These are phyloP conservation scores for Acmispon strigosus DNA, from an alignment of 306 rosid species.

Conservation along the genomic window DNA sequence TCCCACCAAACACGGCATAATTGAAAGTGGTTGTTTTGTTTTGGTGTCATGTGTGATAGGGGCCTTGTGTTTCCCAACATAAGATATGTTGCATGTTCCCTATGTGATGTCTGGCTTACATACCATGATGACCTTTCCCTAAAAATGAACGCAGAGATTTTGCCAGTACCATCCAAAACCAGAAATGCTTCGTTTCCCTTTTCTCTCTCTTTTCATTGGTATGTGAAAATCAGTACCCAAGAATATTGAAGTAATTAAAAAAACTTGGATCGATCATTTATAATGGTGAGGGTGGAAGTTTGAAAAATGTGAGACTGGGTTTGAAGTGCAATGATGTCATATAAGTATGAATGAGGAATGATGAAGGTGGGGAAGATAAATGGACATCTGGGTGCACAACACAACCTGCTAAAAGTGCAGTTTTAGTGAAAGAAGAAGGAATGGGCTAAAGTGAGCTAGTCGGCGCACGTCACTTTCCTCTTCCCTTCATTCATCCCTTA, in stretches of 20 bases:
- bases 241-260: too few species aligned
- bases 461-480: slow-evolving; percentile 45
- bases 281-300: neutral
- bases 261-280: neutral
- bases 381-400: slow-evolving; percentile 22
- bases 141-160: slow-evolving; percentile 21
- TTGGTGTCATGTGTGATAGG: neutral
- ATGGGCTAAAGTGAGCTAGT: slow-evolving; percentile 50
- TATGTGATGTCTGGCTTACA: slow-evolving; percentile 23
- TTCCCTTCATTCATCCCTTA: slow-evolving; percentile 12
- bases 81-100: slow-evolving; percentile 43
- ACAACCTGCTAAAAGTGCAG: slow-evolving; percentile 22
- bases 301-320: neutral
- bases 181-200: neutral
- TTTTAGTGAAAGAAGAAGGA: slow-evolving; percentile 46
- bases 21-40: neutral
- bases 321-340: neutral
- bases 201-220: neutral
- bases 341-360: neutral
- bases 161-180: slow-evolving; percentile 24
- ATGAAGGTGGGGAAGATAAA: slow-evolving; percentile 3
- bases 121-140: slow-evolving; percentile 36
- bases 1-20: too few species aligned
- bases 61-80: slow-evolving; percentile 24
- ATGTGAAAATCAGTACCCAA: neutral